Conservation (phyloP, 768 basidiomycete genomes). For the Boletus vinaceobasis region DNA sequence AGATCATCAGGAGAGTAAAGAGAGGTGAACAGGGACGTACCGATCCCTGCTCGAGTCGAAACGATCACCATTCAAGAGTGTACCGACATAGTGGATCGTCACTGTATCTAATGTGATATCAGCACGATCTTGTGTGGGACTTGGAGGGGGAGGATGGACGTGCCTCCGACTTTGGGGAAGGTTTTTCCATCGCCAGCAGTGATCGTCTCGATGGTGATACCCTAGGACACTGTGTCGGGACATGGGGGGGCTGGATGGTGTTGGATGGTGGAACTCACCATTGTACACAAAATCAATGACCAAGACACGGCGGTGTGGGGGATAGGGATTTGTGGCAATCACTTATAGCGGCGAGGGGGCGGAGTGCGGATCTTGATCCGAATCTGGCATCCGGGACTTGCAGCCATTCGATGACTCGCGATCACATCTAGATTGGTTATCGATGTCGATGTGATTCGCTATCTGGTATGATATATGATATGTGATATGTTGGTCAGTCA, state of each 20-base stretch:
- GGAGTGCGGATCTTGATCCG: constrained; percentile 79
- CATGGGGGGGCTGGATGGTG: neutral
- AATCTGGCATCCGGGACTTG: constrained; percentile 32
- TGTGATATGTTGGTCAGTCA: constrained; percentile 13
- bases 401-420: constrained; percentile 7
- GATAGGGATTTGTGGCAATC: constrained; percentile 25
- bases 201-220: constrained; percentile 63
- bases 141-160: constrained; percentile 28
- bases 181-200: constrained; percentile 56
- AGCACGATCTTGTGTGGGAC: constrained; percentile 18
- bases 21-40: constrained; percentile 35
- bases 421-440: constrained; percentile 25
- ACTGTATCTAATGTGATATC: constrained; percentile 54
- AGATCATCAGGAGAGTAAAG: constrained; percentile 1
- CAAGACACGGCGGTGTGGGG: constrained; percentile 23
- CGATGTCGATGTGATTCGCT: constrained; percentile 25
- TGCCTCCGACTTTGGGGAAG: constrained; percentile 72
- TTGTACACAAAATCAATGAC: constrained; percentile 30
- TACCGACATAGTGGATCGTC: constrained; percentile 78
- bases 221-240: constrained; percentile 39
- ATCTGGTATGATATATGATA: constrained; percentile 8
- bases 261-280: constrained; percentile 22
- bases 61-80: constrained; percentile 52
- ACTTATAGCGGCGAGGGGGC: constrained; percentile 47
- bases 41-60: constrained; percentile 81